Conservation (phyloP, 306 rosid species). For the Carpinus viminea region DNA sequence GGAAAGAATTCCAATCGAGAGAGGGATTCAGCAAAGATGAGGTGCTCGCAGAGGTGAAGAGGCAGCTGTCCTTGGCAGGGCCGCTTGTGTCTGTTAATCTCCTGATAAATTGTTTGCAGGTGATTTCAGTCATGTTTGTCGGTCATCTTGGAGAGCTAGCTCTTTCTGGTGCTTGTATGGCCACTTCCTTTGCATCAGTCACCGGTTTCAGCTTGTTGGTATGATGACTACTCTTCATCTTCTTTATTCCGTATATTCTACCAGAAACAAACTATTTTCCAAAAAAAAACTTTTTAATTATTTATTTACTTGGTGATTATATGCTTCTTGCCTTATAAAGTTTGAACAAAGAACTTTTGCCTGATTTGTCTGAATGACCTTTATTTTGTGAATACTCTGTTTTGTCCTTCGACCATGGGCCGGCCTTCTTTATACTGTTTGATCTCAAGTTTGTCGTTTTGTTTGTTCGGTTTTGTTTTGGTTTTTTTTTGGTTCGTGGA, state of each 20-base stretch:
- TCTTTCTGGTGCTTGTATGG: conserved; percentile 50
- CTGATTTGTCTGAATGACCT: neutral
- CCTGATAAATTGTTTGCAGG: conserved; percentile 30
- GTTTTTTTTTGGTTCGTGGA: neutral
- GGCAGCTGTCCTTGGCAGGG: conserved; percentile 39
- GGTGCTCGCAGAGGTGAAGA: conserved; percentile 33
- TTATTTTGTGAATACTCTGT: neutral
- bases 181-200: conserved; percentile 51
- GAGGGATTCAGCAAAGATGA: conserved; percentile 12
- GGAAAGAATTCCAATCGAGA: neutral
- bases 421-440: no score
- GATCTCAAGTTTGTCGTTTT: neutral
- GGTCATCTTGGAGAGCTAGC: conserved; percentile 50
- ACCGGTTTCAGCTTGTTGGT: conserved; percentile 54
- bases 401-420: neutral
- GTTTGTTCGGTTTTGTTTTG: neutral
- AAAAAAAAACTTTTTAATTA: neutral
- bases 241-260: neutral
- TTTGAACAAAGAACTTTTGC: neutral
- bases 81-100: conserved; percentile 38
- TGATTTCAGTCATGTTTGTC: conserved; percentile 51
- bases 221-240: neutral
- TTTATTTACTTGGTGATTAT: neutral
- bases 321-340: neutral
- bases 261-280: neutral